phyloP scores from a whole-genome alignment of 164 flowering plant species.

The Magnolia officinalis region DNA sequence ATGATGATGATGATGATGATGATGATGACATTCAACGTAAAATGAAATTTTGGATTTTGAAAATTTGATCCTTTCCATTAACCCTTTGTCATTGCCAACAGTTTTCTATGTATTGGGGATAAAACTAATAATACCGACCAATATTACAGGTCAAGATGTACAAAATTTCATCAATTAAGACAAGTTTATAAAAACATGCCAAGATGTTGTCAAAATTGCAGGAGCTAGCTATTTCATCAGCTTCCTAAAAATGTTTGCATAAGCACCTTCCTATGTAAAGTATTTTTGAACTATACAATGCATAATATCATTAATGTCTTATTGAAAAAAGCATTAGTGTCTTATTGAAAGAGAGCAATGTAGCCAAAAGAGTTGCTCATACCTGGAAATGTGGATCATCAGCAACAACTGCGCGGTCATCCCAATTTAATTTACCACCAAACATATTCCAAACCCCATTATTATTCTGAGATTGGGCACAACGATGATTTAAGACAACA shows the following conservation, averaged over 20 bases:
- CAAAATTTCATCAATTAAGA: not conserved
- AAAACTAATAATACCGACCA: not conserved
- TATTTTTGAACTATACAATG: no score
- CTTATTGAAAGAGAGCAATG: not conserved
- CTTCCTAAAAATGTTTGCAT: no score
- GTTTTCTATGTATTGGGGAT: not conserved
- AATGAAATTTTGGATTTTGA: not conserved
- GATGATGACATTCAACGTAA: not conserved
- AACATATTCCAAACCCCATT: constrained; percentile 96
- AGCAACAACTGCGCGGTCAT: constrained; percentile 88
- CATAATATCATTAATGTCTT: no score
- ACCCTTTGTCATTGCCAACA: not conserved
- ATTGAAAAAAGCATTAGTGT: not conserved
- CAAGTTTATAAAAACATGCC: not conserved
- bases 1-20: no score
- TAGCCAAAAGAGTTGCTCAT: not conserved
- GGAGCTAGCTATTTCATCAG: not conserved
- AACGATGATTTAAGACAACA: constrained; percentile 91
- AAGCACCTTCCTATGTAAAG: no score
- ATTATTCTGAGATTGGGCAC: constrained; percentile 75
- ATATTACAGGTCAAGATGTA: not conserved
- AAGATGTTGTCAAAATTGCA: no score
- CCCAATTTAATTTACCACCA: constrained; percentile 96
- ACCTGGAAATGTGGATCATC: constrained; percentile 99
- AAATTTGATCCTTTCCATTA: not conserved